Base-by-base conservation (phyloP, 2,329 filamentous ascomycete genomes). In the Claviceps pusilla region DNA sequence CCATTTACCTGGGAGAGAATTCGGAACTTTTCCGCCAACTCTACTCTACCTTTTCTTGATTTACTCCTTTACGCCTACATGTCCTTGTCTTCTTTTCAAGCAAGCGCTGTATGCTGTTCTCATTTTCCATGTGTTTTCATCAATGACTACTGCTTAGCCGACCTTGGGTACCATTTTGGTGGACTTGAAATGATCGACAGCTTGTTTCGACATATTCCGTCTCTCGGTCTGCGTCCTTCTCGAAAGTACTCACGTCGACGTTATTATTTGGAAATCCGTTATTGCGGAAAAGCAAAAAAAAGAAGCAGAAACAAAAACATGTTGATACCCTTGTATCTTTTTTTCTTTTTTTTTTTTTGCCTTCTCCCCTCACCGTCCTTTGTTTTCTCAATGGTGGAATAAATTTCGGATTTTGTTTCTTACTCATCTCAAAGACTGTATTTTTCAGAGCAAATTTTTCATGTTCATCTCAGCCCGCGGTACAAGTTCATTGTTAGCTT, bases 291-390 rank as follows among this genome's bases (percentile, higher is more conserved):
- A 14, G 9, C 28, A 33, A 50, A 24, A 62, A 11, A 24, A 65
- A 62, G 60, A 61, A 60, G 1, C 19, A 19, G 19, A 19, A 19
- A 19, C 19, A 19, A 19, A 19, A 19, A 19, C 19, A 19, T 19
- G 62, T 65, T 69, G 63, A 71, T 71, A 70, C 67, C 66, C 54
- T 64, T 63, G 64, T 59, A 56, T 58, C 53, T 56, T 48, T 55
- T 55, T 56, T 61, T 57, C 52, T 56, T 48, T 55, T 55, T 57
- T 61, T 57, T 54, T 57, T 41, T 46, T 43, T 42, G 6, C n/a
- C 11, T 28, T 19, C 14, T 43, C n/a, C 41, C 19, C 11, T 19
- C 19, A 19, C 19, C 19, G 19, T 19, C 19, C 19, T 19, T 19
- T 19, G 19, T 19, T 19, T 19, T 19, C 19, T 19, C 19, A 19